Evolutionary conservation across 2,329 filamentous ascomycete genomes (phyloP).

Genomic region (Fusarium sp.): DNA sequence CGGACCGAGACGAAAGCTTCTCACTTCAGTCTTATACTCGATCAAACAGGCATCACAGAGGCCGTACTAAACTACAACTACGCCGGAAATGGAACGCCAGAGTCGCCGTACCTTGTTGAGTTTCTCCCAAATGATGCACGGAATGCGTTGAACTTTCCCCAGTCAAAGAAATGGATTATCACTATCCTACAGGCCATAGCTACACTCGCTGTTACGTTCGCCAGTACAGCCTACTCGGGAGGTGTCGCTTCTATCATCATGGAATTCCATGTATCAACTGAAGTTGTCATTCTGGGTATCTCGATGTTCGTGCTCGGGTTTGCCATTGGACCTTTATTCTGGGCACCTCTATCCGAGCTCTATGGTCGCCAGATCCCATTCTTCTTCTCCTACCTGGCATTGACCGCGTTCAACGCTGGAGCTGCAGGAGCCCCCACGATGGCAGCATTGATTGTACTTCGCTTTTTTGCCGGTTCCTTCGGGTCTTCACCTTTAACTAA

Average conservation of each 20-base stretch:
- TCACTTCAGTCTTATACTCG: constrained; percentile 66
- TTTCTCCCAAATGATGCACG: constrained; percentile 75
- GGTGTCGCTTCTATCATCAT: constrained; percentile 65
- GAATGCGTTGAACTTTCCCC: constrained; percentile 72
- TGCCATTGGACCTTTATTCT: constrained; percentile 70
- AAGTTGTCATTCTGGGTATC: constrained; percentile 70
- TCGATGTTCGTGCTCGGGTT: constrained; percentile 75
- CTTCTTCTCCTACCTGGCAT: constrained; percentile 66
- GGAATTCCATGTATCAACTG: constrained; percentile 64
- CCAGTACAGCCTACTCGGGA: constrained; percentile 75
- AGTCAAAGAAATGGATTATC: constrained; percentile 72
- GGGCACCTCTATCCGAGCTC: constrained; percentile 75
- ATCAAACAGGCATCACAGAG: constrained; percentile 69
- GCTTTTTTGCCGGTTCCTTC: constrained; percentile 75
- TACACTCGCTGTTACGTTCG: constrained; percentile 76
- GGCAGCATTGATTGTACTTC: constrained; percentile 70
- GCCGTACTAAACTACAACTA: constrained; percentile 68
- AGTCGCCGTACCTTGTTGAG: constrained; percentile 75
- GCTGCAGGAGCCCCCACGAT: constrained; percentile 69
- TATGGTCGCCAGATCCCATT: constrained; percentile 72
- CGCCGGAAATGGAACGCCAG: constrained; percentile 70
- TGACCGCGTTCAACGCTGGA: constrained; percentile 72
- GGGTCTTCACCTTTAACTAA: constrained; percentile 73
- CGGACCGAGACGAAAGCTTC: constrained; percentile 50
- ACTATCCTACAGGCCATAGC: constrained; percentile 73